A percentile compares a stretch with the other conserved stretches of the same genome.
Evolutionary conservation across 2,329 filamentous ascomycete genomes (phyloP).

Genomic region (Paradendryphiella salina): DNA sequence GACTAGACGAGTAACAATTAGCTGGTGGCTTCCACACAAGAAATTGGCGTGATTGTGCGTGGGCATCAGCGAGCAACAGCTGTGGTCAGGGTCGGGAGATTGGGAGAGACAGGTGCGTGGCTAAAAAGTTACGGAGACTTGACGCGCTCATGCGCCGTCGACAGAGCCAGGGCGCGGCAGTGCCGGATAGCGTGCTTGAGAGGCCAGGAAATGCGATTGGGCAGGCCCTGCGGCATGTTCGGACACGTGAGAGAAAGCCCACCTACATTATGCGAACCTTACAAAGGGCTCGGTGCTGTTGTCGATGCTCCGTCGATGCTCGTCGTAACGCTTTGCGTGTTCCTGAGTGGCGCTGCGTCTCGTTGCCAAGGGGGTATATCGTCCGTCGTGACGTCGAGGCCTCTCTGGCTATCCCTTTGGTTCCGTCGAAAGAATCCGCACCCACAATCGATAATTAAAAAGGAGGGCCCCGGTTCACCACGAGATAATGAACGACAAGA

Average conservation of each 20-base stretch:
- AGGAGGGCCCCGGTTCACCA: neutral
- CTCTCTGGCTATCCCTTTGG: neutral
- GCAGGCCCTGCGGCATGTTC: conserved; percentile 20
- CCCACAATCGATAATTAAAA: neutral
- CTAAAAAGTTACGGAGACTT: conserved; percentile 1
- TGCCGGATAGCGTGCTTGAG: conserved; percentile 30
- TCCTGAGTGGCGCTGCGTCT: conserved; percentile 14
- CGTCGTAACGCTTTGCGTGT: conserved; percentile 12
- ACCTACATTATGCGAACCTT: conserved; percentile 22
- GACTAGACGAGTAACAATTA: conserved; percentile 23
- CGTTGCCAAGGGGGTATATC: neutral
- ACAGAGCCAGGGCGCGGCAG: conserved; percentile 23
- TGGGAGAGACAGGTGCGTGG: conserved; percentile 2
- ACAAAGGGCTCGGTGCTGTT: neutral
- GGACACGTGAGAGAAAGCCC: conserved; percentile 17
- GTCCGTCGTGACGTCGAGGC: conserved; percentile 7
- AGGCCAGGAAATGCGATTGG: neutral
- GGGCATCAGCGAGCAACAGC: conserved; percentile 3
- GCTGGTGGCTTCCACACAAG: conserved; percentile 15
- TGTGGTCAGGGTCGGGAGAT: neutral
- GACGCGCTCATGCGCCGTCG: conserved; percentile 15
- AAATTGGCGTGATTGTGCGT: conserved; percentile 6
- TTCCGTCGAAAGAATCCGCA: neutral
- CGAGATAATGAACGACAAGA: conserved; percentile 11
- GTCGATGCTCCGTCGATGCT: neutral